A percentile compares a stretch with the other conserved stretches of the same genome.
These are phyloP conservation scores for Naegleria fowleri DNA, from an alignment of 208 protist species.

Conservation along the genomic window DNA sequence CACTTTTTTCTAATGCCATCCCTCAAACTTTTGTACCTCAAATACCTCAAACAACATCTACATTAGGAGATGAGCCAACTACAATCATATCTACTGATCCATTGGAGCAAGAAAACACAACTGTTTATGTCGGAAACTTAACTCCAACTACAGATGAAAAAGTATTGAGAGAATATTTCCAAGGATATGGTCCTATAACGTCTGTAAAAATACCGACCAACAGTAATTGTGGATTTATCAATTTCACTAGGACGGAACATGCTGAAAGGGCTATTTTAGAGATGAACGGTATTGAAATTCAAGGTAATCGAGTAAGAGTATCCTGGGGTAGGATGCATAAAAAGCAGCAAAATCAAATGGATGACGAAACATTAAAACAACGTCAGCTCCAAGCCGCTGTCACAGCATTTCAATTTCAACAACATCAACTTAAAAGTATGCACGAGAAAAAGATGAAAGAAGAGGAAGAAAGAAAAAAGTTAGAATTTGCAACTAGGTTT, in stretches of 20 bases:
- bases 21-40: background rate
- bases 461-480: slow-evolving; percentile 29
- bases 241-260: slow-evolving; percentile 5
- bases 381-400: slow-evolving; percentile 46
- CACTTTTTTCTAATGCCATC: background rate
- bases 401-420: slow-evolving; percentile 54
- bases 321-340: background rate
- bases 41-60: background rate
- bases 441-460: slow-evolving; percentile 37
- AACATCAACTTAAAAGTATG: slow-evolving; percentile 49
- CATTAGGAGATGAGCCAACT: background rate
- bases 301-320: background rate
- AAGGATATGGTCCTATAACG: background rate
- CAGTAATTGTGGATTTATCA: slow-evolving; percentile 20
- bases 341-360: slow-evolving; percentile 17
- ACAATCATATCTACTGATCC: background rate
- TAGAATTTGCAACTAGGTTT: slow-evolving; percentile 11
- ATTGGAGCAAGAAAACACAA: background rate
- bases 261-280: slow-evolving; percentile 14
- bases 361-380: slow-evolving; percentile 53
- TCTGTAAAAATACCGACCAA: slow-evolving; percentile 15
- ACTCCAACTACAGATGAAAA: background rate
- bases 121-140: slow-evolving; percentile 14
- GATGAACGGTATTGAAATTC: background rate
- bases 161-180: background rate